Percentiles rank a stretch among this genome's conserved stretches.
Evolutionary conservation across 2,329 filamentous ascomycete species (phyloP).

Genomic region (Beauveria bassiana): DNA sequence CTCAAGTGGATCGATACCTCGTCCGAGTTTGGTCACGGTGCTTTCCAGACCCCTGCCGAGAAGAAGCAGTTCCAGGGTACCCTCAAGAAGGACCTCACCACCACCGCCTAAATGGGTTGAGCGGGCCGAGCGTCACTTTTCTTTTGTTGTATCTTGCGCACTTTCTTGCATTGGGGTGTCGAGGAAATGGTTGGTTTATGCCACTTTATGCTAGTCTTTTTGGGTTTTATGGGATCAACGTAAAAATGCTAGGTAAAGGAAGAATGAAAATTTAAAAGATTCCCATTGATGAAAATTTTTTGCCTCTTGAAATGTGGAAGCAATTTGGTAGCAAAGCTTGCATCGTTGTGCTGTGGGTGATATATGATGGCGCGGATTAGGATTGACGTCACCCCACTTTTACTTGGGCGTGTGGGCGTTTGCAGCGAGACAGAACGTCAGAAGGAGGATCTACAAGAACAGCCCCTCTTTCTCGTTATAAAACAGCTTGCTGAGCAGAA

Average conservation of each 20-base stretch:
- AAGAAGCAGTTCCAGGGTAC: slow-evolving; percentile 97
- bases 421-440: not conserved
- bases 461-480: not conserved
- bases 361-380: not conserved
- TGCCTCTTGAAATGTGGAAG: not conserved
- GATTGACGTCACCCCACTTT: slow-evolving; percentile 26
- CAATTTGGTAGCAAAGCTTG: not conserved
- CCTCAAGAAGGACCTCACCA: slow-evolving; percentile 92
- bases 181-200: slow-evolving; percentile 36
- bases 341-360: not conserved
- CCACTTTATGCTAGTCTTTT: slow-evolving; percentile 27
- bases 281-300: slow-evolving; percentile 17
- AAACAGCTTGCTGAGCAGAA: not conserved
- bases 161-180: slow-evolving; percentile 45
- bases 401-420: slow-evolving; percentile 10
- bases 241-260: slow-evolving; percentile 26
- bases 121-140: slow-evolving; percentile 23
- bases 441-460: slow-evolving; percentile 8
- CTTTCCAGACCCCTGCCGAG: slow-evolving; percentile 96
- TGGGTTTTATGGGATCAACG: slow-evolving; percentile 29
- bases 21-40: slow-evolving; percentile 99
- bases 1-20: slow-evolving; percentile 99
- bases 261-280: slow-evolving; percentile 29
- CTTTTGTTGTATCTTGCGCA: slow-evolving; percentile 34
- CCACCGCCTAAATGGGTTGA: slow-evolving; percentile 33